These are phyloP conservation scores for Cladosporium sp. DNA, from an alignment of 2,329 filamentous ascomycete species.

Conservation along the genomic window DNA sequence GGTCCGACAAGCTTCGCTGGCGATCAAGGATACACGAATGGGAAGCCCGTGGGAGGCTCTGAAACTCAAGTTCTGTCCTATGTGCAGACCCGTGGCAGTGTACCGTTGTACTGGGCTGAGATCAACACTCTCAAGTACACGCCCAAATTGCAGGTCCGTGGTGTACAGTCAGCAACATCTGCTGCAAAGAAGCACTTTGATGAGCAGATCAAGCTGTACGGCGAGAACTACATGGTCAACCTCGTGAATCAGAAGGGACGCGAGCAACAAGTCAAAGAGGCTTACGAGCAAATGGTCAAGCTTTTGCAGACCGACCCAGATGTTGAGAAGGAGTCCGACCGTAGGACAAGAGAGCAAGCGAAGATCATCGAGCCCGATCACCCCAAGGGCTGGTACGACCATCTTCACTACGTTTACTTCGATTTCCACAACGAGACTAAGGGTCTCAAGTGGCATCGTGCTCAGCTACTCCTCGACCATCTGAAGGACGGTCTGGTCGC, in stretches of 20 bases:
- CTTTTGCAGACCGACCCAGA: constrained; percentile 63
- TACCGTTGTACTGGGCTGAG: constrained; percentile 94
- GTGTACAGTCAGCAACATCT: constrained; percentile 70
- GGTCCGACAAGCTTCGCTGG: constrained; percentile 73
- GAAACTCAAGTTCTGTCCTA: constrained; percentile 90
- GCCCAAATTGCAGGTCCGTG: constrained; percentile 80
- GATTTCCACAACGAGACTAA: constrained; percentile 98
- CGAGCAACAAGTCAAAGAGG: constrained; percentile 81
- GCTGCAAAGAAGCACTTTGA: constrained; percentile 84
- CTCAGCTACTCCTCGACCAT: constrained; percentile 76
- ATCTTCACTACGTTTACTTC: constrained; percentile 93
- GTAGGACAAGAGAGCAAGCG: constrained; percentile 67
- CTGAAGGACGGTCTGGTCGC: constrained; percentile 67
- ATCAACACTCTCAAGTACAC: constrained; percentile 90
- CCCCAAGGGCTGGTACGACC: constrained; percentile 63
- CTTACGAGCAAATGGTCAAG: constrained; percentile 86
- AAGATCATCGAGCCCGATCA: constrained; percentile 63
- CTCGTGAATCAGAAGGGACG: constrained; percentile 94
- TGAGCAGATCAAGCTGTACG: constrained; percentile 88
- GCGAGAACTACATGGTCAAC: constrained; percentile 96
- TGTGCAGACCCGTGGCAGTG: constrained; percentile 92
- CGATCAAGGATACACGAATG: constrained; percentile 68
- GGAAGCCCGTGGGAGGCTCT: constrained; percentile 57
- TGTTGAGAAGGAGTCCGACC: constrained; percentile 60
- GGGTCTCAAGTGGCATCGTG: constrained; percentile 86